Percentiles rank a stretch among this genome's conserved stretches.
These are phyloP conservation scores for Ceratonia siliqua DNA, from an alignment of 306 rosid species.

Conservation along the genomic window DNA sequence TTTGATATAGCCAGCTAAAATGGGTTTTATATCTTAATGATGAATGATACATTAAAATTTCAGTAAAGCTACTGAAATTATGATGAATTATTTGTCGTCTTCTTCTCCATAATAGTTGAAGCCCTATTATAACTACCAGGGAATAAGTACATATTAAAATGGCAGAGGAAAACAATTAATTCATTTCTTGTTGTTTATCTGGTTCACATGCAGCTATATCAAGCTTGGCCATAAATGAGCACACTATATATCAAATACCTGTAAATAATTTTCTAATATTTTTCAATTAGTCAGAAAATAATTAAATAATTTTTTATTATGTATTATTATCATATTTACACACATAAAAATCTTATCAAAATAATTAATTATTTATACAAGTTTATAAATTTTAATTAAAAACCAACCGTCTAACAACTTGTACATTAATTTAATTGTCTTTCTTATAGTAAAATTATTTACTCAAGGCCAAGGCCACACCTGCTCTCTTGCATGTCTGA, in stretches of 20 bases:
- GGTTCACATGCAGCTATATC: not conserved
- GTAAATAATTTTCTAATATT: not conserved
- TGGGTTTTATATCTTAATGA: not conserved
- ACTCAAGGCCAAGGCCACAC: conserved; percentile 6
- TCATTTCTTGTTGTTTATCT: not conserved
- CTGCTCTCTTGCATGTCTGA: conserved; percentile 19
- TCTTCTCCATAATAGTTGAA: not conserved
- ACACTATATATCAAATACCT: not conserved
- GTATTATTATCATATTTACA: not conserved
- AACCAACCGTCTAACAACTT: not conserved
- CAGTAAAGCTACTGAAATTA: not conserved
- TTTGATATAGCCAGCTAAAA: not conserved
- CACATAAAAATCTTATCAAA: not conserved
- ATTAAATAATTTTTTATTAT: not conserved
- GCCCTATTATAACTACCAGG: not conserved
- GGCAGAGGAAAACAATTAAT: no score
- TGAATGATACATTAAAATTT: not conserved
- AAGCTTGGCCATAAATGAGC: not conserved
- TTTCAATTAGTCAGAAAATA: not conserved
- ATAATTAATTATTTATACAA: no score
- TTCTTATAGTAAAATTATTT: not conserved
- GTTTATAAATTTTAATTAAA: not conserved
- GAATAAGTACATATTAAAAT: not conserved
- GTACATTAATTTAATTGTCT: not conserved
- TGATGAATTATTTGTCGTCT: not conserved